Conservation (phyloP, 768 basidiomycete genomes). For the Hygrocybe punicea region DNA sequence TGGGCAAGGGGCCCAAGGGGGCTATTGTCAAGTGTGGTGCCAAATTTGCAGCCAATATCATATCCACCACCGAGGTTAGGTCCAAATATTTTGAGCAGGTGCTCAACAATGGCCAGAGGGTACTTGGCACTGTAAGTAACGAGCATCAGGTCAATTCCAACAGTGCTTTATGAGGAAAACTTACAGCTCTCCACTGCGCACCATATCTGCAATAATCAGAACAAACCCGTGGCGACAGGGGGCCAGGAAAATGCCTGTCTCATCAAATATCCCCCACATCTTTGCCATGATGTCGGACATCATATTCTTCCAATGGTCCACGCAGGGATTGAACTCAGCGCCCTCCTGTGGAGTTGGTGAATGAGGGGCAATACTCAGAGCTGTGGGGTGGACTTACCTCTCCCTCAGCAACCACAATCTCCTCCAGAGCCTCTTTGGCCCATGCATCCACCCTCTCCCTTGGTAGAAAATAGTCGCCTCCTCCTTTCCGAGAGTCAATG, state of each 20-base stretch:
- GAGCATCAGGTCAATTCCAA: constrained; percentile 14
- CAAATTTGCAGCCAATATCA: constrained; percentile 24
- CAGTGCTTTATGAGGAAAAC: constrained; percentile 20
- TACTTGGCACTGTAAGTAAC: constrained; percentile 21
- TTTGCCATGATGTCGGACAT: constrained; percentile 9
- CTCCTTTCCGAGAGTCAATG: background rate
- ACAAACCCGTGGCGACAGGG: constrained; percentile 24
- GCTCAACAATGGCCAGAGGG: constrained; percentile 14
- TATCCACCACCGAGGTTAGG: constrained; percentile 13
- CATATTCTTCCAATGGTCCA: constrained; percentile 21
- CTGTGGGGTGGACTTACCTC: too few relatives aligned
- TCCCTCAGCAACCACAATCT: too few relatives aligned
- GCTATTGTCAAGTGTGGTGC: constrained; percentile 17
- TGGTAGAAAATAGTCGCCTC: too few relatives aligned
- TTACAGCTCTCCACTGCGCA: constrained; percentile 28
- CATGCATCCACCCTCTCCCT: too few relatives aligned
- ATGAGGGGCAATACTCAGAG: too few relatives aligned
- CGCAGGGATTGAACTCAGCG: constrained; percentile 14
- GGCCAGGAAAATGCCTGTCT: constrained; percentile 26
- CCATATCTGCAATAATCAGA: constrained; percentile 19
- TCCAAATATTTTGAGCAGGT: constrained; percentile 17
- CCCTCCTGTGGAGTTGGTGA: too few relatives aligned
- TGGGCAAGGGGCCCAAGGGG: constrained; percentile 13
- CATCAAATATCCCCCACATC: constrained; percentile 29
- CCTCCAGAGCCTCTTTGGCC: too few relatives aligned